Conservation (phyloP, 768 basidiomycete species). For the Tricholoma bakamatsutake region DNA sequence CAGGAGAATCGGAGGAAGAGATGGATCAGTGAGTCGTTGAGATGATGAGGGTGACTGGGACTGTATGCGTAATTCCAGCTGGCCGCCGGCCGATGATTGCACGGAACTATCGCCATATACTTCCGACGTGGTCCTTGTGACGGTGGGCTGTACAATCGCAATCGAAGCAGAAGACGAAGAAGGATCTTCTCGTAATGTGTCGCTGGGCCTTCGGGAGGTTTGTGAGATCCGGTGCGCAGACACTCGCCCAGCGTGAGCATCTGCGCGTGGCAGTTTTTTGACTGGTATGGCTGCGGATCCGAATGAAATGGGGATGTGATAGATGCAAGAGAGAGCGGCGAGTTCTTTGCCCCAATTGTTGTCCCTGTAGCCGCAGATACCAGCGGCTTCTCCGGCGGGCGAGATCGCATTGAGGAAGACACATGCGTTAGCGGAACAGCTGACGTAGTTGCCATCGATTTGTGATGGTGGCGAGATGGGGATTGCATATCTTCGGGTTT, state of each 20-base stretch:
- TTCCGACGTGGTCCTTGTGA: conserved; percentile 17
- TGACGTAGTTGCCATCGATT: conserved; percentile 11
- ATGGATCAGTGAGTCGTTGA: conserved; percentile 31
- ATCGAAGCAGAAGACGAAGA: conserved; percentile 5
- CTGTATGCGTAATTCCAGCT: conserved; percentile 26
- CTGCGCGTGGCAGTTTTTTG: conserved; percentile 82
- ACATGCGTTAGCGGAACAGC: conserved; percentile 20
- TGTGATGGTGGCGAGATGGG: conserved; percentile 17
- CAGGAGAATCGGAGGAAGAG: conserved; percentile 17
- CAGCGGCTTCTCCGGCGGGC: conserved; percentile 19
- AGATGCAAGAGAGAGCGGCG: conserved; percentile 33
- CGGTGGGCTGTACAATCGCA: conserved; percentile 5
- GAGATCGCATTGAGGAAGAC: conserved; percentile 11
- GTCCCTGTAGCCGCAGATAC: conserved; percentile 15
- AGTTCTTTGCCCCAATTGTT: conserved; percentile 17
- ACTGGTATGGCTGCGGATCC: conserved; percentile 24
- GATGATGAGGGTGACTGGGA: conserved; percentile 18
- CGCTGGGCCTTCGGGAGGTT: conserved; percentile 36
- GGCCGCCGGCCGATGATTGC: conserved; percentile 18
- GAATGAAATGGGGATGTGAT: conserved; percentile 36
- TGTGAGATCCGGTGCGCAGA: conserved; percentile 54
- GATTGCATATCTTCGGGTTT: conserved; percentile 22
- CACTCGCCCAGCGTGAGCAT: conserved; percentile 71
- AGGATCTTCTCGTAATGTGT: conserved; percentile 21
- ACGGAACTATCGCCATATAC: conserved; percentile 20